Conservation (phyloP, 2,329 filamentous ascomycete genomes). For the Fusarium brevicatenulatum region DNA sequence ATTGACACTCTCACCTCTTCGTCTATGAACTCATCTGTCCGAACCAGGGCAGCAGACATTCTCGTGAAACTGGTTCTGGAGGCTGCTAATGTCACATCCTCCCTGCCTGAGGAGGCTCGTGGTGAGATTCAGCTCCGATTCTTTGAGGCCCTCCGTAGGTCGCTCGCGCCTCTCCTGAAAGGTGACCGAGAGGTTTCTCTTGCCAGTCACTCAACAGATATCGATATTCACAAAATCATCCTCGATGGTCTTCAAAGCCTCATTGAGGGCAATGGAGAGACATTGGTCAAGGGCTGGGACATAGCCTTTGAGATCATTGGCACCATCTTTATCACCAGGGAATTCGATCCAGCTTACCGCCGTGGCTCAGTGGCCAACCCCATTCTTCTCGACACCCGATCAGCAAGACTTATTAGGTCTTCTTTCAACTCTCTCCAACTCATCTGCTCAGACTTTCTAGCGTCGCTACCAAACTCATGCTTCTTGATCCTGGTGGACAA, state of each 20-base stretch:
- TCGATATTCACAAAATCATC: conserved; percentile 82
- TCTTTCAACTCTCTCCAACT: conserved; percentile 92
- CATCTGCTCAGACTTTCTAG: conserved; percentile 93
- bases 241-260: conserved; percentile 84
- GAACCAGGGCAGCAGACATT: conserved; percentile 71
- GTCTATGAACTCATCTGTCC: conserved; percentile 61
- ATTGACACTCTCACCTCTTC: conserved; percentile 61
- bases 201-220: conserved; percentile 70
- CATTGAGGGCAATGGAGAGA: conserved; percentile 89
- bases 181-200: conserved; percentile 64
- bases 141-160: conserved; percentile 71
- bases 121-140: conserved; percentile 77
- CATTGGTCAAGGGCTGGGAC: conserved; percentile 84
- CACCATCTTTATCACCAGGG: conserved; percentile 74
- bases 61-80: conserved; percentile 68
- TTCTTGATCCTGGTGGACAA: conserved; percentile 85
- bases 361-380: conserved; percentile 46
- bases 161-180: conserved; percentile 65
- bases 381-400: conserved; percentile 62
- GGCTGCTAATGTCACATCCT: conserved; percentile 65
- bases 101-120: conserved; percentile 60
- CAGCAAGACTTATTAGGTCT: conserved; percentile 80
- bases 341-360: conserved; percentile 47
- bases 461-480: conserved; percentile 75
- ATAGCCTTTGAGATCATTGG: conserved; percentile 86